phyloP scores from a whole-genome alignment of 345 rosid genomes.

The Gossypium bickii region DNA sequence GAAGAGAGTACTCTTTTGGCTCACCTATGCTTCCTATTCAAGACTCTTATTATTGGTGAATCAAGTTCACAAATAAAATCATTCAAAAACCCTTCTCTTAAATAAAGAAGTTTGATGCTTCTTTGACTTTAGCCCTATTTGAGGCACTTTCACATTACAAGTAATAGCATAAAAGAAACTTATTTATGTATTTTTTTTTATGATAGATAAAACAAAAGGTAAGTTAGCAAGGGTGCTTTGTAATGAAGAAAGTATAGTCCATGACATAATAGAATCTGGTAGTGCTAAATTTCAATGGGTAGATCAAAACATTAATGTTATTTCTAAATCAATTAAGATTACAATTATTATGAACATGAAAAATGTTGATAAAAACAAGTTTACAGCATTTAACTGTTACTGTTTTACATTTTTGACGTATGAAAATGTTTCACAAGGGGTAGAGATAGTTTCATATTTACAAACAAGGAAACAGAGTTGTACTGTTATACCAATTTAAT shows the following conservation, averaged over 20 bases:
- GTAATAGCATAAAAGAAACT: no score
- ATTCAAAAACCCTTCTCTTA: neutral
- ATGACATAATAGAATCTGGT: no score
- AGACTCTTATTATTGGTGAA: neutral
- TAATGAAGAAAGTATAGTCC: no score
- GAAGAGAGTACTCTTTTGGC: neutral
- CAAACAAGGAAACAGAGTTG: neutral
- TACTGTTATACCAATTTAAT: neutral
- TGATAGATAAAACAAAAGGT: no score
- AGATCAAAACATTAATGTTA: neutral
- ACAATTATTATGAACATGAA: neutral
- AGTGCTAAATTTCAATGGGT: neutral
- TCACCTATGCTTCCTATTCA: slow-evolving; percentile 2
- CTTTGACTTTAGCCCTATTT: no score
- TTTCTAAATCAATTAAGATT: neutral
- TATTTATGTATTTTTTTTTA: no score
- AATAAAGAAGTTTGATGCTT: no score
- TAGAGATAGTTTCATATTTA: neutral
- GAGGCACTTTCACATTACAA: no score
- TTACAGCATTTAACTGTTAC: neutral
- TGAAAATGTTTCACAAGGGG: neutral
- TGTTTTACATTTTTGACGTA: neutral
- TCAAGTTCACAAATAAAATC: neutral
- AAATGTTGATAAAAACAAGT: neutral
- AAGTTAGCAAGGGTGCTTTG: no score